Conservation (phyloP, 2,329 filamentous ascomycete species). For the Didymella sp. region DNA sequence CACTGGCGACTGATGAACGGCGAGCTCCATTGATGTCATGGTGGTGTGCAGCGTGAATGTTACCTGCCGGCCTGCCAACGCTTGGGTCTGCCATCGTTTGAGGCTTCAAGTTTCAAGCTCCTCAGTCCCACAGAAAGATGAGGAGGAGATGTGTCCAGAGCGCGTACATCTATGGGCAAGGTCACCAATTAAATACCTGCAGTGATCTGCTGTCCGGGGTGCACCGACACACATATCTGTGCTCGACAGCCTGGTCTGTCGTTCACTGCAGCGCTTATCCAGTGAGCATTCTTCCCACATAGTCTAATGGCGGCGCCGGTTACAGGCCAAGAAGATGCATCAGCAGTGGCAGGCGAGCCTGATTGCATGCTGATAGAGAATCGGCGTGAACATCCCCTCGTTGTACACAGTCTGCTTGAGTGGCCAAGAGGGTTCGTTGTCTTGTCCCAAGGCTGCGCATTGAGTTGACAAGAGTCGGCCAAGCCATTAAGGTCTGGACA, state of each 20-base stretch:
- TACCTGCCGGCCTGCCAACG: slow-evolving; percentile 13
- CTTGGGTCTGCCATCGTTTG: slow-evolving; percentile 18
- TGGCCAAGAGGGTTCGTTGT: slow-evolving; percentile 15
- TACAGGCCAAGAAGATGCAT: not conserved
- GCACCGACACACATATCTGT: not conserved
- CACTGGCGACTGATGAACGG: slow-evolving; percentile 22
- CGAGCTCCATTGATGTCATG: slow-evolving; percentile 16
- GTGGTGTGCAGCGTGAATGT: not conserved
- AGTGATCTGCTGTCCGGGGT: slow-evolving; percentile 3
- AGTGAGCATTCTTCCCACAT: slow-evolving; percentile 5
- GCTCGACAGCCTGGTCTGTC: not conserved
- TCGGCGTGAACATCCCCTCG: slow-evolving; percentile 2
- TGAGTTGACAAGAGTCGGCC: slow-evolving; percentile 14
- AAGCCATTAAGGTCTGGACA: slow-evolving; percentile 2
- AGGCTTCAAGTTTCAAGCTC: not conserved
- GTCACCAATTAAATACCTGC: slow-evolving; percentile 14
- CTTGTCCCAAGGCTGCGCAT: slow-evolving; percentile 9
- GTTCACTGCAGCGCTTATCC: slow-evolving; percentile 9
- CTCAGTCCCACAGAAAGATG: slow-evolving; percentile 1
- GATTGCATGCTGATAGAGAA: not conserved
- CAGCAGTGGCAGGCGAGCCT: not conserved
- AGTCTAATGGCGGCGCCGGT: slow-evolving; percentile 8
- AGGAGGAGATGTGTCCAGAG: not conserved
- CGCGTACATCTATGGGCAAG: not conserved
- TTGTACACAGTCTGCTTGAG: slow-evolving; percentile 2